Evolutionary conservation across 2,329 filamentous ascomycete genomes (phyloP).

Genomic region (Amesomyces nigricolor): DNA sequence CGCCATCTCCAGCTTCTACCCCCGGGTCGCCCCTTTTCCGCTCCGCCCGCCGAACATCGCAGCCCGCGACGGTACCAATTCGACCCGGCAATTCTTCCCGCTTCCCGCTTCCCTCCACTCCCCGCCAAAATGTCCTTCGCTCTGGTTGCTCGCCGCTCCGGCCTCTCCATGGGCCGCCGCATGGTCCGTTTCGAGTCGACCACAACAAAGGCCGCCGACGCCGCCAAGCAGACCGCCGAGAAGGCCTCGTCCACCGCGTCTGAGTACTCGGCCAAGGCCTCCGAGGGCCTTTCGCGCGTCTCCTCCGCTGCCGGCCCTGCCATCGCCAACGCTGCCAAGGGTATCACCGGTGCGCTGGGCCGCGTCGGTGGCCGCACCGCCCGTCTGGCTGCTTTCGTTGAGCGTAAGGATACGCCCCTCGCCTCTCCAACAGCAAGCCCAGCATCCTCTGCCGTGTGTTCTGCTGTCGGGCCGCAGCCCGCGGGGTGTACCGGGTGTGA

Average conservation of each 20-base stretch:
- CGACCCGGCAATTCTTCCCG: background rate
- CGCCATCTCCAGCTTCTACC: conserved; percentile 10
- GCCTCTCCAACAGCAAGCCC: background rate
- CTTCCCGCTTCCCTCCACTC: conserved; percentile 1
- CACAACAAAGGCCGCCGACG: conserved; percentile 34
- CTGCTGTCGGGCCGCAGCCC: background rate
- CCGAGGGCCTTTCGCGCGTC: conserved; percentile 77
- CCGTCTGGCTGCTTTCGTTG: conserved; percentile 68
- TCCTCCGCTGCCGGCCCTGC: conserved; percentile 73
- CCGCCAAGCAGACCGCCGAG: conserved; percentile 37
- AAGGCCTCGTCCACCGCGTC: conserved; percentile 40
- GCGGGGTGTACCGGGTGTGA: background rate
- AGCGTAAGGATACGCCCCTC: conserved; percentile 59
- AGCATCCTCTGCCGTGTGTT: background rate
- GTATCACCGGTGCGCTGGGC: conserved; percentile 59
- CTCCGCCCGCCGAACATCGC: conserved; percentile 7
- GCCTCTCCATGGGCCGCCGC: conserved; percentile 40
- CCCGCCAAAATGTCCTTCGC: conserved; percentile 25
- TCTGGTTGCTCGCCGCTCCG: conserved; percentile 37
- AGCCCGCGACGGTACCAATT: background rate
- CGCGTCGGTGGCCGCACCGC: conserved; percentile 81
- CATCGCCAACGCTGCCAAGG: conserved; percentile 65
- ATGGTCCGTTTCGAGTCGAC: conserved; percentile 56
- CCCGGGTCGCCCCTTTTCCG: conserved; percentile 6
- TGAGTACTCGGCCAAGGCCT: conserved; percentile 58